phyloP scores from a whole-genome alignment of 2,329 filamentous ascomycete species.

The Nothopassalora personata region DNA sequence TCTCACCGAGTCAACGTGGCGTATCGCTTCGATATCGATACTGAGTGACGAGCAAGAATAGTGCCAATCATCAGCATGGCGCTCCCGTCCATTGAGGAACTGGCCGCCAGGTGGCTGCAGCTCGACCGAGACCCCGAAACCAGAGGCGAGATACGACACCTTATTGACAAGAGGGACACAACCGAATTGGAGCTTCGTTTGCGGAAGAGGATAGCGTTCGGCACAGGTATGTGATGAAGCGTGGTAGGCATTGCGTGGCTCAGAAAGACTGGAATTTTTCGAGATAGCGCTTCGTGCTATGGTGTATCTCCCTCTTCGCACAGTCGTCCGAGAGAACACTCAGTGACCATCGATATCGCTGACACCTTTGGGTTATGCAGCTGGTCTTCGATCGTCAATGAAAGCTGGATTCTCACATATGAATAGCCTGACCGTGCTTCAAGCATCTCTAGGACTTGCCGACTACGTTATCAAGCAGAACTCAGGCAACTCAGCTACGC shows the following conservation, averaged over 20 bases:
- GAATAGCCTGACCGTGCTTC: constrained; percentile 35
- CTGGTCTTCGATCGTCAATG: constrained; percentile 60
- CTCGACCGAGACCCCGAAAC: constrained; percentile 53
- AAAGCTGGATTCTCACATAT: constrained; percentile 55
- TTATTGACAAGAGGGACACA: constrained; percentile 42
- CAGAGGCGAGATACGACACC: constrained; percentile 49
- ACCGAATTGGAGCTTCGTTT: constrained; percentile 51
- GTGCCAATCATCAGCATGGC: not conserved
- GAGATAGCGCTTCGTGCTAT: too few relatives aligned
- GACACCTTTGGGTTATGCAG: constrained; percentile 17
- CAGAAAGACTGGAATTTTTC: too few relatives aligned
- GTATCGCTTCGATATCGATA: not conserved
- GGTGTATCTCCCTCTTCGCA: too few relatives aligned
- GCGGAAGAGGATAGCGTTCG: constrained; percentile 54
- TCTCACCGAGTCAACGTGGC: not conserved
- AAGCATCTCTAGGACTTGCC: constrained; percentile 61
- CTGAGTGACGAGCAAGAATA: not conserved
- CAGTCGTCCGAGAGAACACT: too few relatives aligned
- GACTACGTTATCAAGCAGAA: constrained; percentile 49
- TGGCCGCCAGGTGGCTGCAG: constrained; percentile 54
- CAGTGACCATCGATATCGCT: too few relatives aligned
- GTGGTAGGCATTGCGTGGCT: too few relatives aligned
- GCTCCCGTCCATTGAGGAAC: constrained; percentile 13
- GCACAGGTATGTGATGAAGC: constrained; percentile 36
- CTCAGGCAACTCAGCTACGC: constrained; percentile 29